Conservation (phyloP, 257 asterid genomes). For the Nyctanthes arbortristis region DNA sequence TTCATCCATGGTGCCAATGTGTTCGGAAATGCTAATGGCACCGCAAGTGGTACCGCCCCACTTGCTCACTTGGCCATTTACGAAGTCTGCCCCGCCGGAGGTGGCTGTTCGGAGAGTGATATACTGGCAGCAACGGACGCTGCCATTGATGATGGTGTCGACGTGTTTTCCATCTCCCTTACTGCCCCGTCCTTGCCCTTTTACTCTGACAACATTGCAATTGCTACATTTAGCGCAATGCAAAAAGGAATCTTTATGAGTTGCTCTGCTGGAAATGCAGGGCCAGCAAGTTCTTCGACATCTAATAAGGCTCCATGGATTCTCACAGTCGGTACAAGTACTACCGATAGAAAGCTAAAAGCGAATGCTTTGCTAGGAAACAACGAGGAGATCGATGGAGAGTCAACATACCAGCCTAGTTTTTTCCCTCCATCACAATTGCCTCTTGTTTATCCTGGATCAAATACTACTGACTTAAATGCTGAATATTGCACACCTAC, state of each 20-base stretch:
- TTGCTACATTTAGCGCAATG: conserved; percentile 28
- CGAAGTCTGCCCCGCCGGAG: conserved; percentile 35
- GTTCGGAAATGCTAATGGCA: conserved; percentile 51
- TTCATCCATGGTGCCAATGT: conserved; percentile 41
- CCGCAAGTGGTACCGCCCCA: conserved; percentile 49
- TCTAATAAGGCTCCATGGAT: conserved; percentile 53
- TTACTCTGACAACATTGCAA: conserved; percentile 15
- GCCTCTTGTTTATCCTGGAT: too few relatives aligned
- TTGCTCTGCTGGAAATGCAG: too few relatives aligned
- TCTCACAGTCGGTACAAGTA: conserved; percentile 42
- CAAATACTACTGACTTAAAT: too few relatives aligned
- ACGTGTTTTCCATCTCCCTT: conserved; percentile 33
- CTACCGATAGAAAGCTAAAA: conserved; percentile 29
- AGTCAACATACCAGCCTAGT: conserved; percentile 33
- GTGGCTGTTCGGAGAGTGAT: conserved; percentile 31
- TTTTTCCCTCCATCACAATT: conserved; percentile 17
- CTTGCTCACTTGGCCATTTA: conserved; percentile 42
- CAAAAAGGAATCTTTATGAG: conserved; percentile 34
- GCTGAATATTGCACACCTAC: neutral
- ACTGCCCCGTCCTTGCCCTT: neutral
- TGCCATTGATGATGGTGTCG: conserved; percentile 46
- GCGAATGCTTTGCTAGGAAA: conserved; percentile 33
- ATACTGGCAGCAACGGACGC: conserved; percentile 49
- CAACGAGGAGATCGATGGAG: conserved; percentile 24
- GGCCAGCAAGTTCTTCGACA: conserved; percentile 33